Evolutionary conservation across 2,329 filamentous ascomycete genomes (phyloP).

Genomic region (Ustulina deusta): DNA sequence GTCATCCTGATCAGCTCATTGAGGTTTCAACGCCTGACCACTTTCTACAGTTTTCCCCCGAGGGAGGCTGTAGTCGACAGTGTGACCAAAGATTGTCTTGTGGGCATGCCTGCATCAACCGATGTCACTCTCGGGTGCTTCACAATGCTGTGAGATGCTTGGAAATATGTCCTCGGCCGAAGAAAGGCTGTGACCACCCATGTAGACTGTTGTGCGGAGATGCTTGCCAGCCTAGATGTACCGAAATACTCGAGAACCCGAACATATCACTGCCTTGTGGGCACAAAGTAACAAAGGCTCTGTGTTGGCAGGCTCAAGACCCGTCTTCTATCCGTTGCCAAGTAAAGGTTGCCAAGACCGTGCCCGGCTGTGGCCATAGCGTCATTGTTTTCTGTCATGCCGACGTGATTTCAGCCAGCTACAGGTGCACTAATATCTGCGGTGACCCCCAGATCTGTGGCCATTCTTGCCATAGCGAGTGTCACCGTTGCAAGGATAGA

Average conservation of each 20-base stretch:
- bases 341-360: conserved; percentile 57
- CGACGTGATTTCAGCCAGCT: conserved; percentile 57
- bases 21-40: conserved; percentile 66
- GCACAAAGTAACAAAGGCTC: conserved; percentile 51
- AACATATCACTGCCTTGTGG: conserved; percentile 56
- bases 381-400: conserved; percentile 62
- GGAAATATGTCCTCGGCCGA: conserved; percentile 58
- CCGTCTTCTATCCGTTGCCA: conserved; percentile 62
- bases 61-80: conserved; percentile 68
- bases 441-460: conserved; percentile 64
- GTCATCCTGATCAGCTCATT: conserved; percentile 64
- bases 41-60: conserved; percentile 67
- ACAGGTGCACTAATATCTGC: conserved; percentile 64
- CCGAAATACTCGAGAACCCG: conserved; percentile 48
- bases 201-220: conserved; percentile 60
- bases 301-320: conserved; percentile 59
- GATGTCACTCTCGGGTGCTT: conserved; percentile 61
- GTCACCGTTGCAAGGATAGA: conserved; percentile 60
- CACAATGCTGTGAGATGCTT: conserved; percentile 61
- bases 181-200: conserved; percentile 58
- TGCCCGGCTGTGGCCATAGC: conserved; percentile 68
- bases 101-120: conserved; percentile 60
- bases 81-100: conserved; percentile 64
- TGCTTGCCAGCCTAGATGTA: conserved; percentile 55
- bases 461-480: conserved; percentile 65